phyloP scores from a whole-genome alignment of 2,329 filamentous ascomycete genomes.

The Sclerotinia spermophila region DNA sequence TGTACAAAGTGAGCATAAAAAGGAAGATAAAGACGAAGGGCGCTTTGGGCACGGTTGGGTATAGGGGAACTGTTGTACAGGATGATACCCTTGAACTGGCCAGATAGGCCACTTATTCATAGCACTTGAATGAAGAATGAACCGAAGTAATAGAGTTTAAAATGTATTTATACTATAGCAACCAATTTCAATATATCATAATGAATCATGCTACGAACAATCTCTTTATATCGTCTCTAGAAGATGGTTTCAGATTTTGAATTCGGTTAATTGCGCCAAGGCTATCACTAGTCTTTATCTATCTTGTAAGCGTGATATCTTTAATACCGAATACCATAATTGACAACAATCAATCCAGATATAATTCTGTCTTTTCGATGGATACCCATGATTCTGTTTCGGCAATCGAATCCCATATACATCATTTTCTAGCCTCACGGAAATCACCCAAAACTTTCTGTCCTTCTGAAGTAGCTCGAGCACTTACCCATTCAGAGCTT shows the following conservation, averaged over 20 bases:
- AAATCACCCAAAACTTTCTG: conserved; percentile 21
- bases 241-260: neutral
- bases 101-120: neutral
- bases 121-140: neutral
- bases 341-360: neutral
- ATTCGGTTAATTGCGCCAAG: neutral
- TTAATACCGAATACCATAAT: neutral
- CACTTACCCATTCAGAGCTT: conserved; percentile 1
- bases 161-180: neutral
- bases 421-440: conserved; percentile 6
- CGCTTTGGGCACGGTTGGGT: conserved; percentile 23
- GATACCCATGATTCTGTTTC: neutral
- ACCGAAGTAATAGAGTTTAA: neutral
- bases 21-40: conserved; percentile 20
- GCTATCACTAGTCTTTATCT: neutral
- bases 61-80: conserved; percentile 23
- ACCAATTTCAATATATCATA: neutral
- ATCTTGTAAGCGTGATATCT: neutral
- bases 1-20: conserved; percentile 26
- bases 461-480: conserved; percentile 24
- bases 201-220: neutral
- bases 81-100: conserved; percentile 32
- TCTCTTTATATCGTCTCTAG: neutral
- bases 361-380: neutral
- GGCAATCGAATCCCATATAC: neutral